These are phyloP conservation scores for Zygnema cylindricum DNA, from an alignment of 139 green algal genomes.

Conservation along the genomic window DNA sequence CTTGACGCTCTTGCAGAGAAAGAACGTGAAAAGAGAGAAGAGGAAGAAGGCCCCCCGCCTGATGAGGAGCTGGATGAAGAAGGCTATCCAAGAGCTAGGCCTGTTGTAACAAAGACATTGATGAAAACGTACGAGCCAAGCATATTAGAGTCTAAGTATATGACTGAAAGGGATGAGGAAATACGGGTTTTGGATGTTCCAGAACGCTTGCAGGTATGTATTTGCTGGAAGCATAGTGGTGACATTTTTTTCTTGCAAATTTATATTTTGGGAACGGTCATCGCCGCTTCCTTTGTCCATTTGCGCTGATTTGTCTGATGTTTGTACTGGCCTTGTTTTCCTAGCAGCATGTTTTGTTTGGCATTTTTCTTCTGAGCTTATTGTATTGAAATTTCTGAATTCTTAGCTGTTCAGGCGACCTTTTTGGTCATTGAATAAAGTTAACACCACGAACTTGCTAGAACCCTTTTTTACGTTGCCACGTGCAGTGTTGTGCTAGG, in stretches of 20 bases:
- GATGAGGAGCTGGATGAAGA: slow-evolving; percentile 60
- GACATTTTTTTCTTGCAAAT: not conserved
- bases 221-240: not conserved
- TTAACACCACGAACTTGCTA: too few relatives aligned
- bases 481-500: too few relatives aligned
- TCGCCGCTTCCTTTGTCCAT: too few relatives aligned
- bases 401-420: too few relatives aligned
- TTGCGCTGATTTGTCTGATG: too few relatives aligned
- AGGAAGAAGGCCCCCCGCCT: slow-evolving; percentile 6
- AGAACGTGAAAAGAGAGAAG: slow-evolving; percentile 19
- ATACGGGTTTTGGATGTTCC: slow-evolving; percentile 82
- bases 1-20: slow-evolving; percentile 30
- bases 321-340: too few relatives aligned
- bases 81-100: slow-evolving; percentile 49
- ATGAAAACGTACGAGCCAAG: slow-evolving; percentile 78
- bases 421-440: too few relatives aligned
- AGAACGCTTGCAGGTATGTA: slow-evolving; percentile 79
- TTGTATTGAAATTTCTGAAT: too few relatives aligned
- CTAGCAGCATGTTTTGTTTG: slow-evolving; percentile 14
- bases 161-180: slow-evolving; percentile 77
- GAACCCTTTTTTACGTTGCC: too few relatives aligned
- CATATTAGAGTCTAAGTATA: slow-evolving; percentile 73
- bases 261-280: too few relatives aligned
- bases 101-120: slow-evolving; percentile 62
- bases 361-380: too few relatives aligned